phyloP scores from a whole-genome alignment of 495 filamentous ascomycete genomes.

The Polyplosphaeria fusca region DNA sequence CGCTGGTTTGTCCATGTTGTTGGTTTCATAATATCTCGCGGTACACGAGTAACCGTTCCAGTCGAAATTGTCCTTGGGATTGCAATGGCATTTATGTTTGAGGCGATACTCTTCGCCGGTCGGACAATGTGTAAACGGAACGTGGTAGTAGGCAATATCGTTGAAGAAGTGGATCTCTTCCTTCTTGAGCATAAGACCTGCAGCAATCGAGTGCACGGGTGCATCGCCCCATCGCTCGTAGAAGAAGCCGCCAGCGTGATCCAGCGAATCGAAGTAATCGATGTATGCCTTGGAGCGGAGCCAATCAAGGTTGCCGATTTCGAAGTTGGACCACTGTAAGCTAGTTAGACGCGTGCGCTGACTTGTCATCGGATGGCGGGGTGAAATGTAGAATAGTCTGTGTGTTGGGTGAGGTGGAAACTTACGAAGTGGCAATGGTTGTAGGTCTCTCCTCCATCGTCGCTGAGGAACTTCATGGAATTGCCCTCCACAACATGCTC shows the following conservation, averaged over 20 bases:
- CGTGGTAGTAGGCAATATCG: slow-evolving; percentile 97
- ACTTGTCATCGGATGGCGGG: too few relatives aligned
- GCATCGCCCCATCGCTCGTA: slow-evolving; percentile 64
- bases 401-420: too few relatives aligned
- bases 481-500: slow-evolving; percentile 83
- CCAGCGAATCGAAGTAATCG: slow-evolving; percentile 57
- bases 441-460: slow-evolving; percentile 79
- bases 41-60: slow-evolving; percentile 98
- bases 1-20: slow-evolving; percentile 71
- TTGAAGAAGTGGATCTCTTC: slow-evolving; percentile 98
- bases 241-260: slow-evolving; percentile 58
- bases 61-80: slow-evolving; percentile 95
- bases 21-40: slow-evolving; percentile 76
- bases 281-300: slow-evolving; percentile 55
- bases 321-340: slow-evolving; percentile 56
- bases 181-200: slow-evolving; percentile 78
- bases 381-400: too few relatives aligned
- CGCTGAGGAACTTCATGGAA: slow-evolving; percentile 85
- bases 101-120: slow-evolving; percentile 75
- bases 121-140: slow-evolving; percentile 98
- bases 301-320: slow-evolving; percentile 60
- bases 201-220: slow-evolving; percentile 84
- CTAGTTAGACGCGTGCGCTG: not conserved
- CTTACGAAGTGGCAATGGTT: slow-evolving; percentile 93
- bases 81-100: slow-evolving; percentile 86